phyloP scores from a whole-genome alignment of 2,329 filamentous ascomycete genomes.

The Amesomyces nigricolor region DNA sequence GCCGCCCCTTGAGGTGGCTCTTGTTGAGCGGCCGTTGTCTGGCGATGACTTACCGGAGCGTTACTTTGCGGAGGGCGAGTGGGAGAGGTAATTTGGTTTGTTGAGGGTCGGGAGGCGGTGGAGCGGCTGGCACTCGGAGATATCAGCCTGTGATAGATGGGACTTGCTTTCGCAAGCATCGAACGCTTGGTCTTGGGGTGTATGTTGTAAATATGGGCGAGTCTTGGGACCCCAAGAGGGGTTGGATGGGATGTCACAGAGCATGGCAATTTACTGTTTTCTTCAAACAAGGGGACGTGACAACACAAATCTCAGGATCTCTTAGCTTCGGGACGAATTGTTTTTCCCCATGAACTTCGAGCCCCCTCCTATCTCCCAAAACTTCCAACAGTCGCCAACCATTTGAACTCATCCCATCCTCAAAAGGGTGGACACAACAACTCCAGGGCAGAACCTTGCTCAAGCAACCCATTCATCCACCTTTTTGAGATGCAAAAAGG shows the following conservation, averaged over 20 bases:
- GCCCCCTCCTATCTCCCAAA: too few relatives aligned
- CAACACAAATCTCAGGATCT: too few relatives aligned
- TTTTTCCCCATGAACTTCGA: too few relatives aligned
- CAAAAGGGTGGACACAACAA: too few relatives aligned
- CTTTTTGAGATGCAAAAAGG: too few relatives aligned
- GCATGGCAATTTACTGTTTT: neutral
- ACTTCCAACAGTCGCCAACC: neutral
- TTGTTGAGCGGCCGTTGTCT: conserved; percentile 82
- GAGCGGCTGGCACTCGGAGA: neutral
- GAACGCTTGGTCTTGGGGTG: neutral
- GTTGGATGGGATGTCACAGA: neutral
- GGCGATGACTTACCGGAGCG: conserved; percentile 71
- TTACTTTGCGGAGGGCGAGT: conserved; percentile 57
- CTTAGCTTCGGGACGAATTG: too few relatives aligned
- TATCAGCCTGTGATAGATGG: neutral
- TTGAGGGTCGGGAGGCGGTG: conserved; percentile 1
- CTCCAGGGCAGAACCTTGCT: too few relatives aligned
- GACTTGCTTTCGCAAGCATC: neutral
- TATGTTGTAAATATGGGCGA: neutral
- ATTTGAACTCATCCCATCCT: too few relatives aligned
- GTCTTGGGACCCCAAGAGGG: neutral
- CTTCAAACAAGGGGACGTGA: too few relatives aligned
- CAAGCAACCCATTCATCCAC: too few relatives aligned
- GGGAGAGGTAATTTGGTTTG: conserved; percentile 34
- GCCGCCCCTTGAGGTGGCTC: conserved; percentile 65